Conservation (phyloP, 192 early-diverging fungal species). For the Dispira simplex region DNA sequence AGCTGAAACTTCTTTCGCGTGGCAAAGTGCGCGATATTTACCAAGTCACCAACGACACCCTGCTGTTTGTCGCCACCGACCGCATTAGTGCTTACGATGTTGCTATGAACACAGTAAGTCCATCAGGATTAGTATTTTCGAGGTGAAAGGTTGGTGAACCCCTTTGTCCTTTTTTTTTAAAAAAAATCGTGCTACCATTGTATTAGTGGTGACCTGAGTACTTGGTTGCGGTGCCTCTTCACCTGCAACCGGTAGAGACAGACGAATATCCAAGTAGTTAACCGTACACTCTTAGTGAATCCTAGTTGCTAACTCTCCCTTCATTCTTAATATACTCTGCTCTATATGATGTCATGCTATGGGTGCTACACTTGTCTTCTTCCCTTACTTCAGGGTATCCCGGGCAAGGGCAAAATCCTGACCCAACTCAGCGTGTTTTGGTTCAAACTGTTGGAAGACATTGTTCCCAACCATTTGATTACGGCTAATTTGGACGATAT, state of each 20-base stretch:
- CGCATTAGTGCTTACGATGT: constrained; percentile 97
- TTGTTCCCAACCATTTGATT: constrained; percentile 95
- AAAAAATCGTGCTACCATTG: background rate
- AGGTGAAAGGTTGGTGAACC: background rate
- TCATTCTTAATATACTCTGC: too few species aligned
- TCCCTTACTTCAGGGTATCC: constrained; percentile 79
- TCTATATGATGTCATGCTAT: too few species aligned
- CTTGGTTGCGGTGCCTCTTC: too few species aligned
- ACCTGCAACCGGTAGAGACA: too few species aligned
- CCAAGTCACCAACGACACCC: constrained; percentile 64
- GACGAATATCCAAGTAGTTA: too few species aligned
- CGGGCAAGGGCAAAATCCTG: constrained; percentile 94
- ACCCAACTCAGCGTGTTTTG: constrained; percentile 92
- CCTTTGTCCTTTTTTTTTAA: background rate
- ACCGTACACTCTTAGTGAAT: too few species aligned
- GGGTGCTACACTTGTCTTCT: too few species aligned
- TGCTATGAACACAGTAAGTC: constrained; percentile 86
- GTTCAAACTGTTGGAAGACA: constrained; percentile 78
- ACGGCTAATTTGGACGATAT: constrained; percentile 87
- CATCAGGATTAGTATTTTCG: background rate
- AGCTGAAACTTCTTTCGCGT: constrained; percentile 80
- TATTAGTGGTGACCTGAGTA: too few species aligned
- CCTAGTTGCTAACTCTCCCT: too few species aligned
- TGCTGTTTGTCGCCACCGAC: constrained; percentile 97
- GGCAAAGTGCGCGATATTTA: constrained; percentile 98